phyloP scores from a whole-genome alignment of 495 filamentous ascomycete species.

The Penicillium canescens region DNA sequence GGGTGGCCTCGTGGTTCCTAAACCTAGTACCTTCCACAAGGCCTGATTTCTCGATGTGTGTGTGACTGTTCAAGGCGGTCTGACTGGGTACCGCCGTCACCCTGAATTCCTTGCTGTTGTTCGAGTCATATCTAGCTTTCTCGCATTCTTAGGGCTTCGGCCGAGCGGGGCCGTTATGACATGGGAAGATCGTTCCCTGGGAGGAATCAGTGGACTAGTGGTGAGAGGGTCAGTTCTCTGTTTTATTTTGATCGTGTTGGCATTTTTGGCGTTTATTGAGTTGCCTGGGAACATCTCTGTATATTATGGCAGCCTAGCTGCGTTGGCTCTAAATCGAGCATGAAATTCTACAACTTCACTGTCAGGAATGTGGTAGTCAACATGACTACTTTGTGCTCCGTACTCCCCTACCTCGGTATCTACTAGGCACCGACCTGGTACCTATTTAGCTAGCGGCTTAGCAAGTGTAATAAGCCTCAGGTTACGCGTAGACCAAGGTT shows the following conservation, averaged over 20 bases:
- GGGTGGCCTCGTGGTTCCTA: constrained; percentile 34
- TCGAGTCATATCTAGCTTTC: not conserved
- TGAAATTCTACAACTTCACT: constrained; percentile 1
- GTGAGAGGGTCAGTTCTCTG: no score
- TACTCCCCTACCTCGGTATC: no score
- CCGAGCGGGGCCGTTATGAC: not conserved
- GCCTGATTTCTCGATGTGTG: constrained; percentile 14
- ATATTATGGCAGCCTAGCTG: constrained; percentile 14
- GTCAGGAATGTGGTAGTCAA: no score
- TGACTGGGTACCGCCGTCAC: not conserved
- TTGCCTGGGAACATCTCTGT: constrained; percentile 18
- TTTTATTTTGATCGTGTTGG: constrained; percentile 19
- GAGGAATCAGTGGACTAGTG: no score
- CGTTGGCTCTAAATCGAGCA: constrained; percentile 3
- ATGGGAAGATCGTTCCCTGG: no score
- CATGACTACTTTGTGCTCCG: no score
- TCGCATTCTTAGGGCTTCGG: constrained; percentile 1
- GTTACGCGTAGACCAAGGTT: no score
- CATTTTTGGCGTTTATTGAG: constrained; percentile 40
- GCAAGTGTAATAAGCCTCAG: no score
- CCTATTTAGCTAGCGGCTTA: no score
- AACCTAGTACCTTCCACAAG: constrained; percentile 28
- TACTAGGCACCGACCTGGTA: no score
- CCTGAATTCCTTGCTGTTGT: not conserved
- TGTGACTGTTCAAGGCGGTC: not conserved